Evolutionary conservation across 139 green algal species (phyloP), one percentile per base, ranked within the genome.

Genomic region (Astrephomene gubernaculifera): DNA sequence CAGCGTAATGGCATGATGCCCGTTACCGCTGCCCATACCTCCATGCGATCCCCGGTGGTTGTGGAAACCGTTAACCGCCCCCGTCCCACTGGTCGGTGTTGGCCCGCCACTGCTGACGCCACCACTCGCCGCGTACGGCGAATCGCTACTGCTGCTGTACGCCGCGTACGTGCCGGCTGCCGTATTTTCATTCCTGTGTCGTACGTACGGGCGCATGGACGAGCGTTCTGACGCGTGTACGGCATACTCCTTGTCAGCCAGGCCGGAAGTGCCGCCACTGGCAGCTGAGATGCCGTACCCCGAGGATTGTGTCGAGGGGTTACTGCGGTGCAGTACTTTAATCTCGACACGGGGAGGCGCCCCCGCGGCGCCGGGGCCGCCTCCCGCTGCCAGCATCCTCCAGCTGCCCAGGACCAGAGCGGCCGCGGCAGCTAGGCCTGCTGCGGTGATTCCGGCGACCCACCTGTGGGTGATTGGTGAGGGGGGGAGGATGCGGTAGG

Each of bases 381-480:
- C n/a, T n/a, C n/a, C n/a, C n/a, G 76, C 76, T 39, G 73, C 36
- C 38, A 90, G 82, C 45, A 79, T 79, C 5, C 71, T 43, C 87
- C 87, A 90, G 75, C 74, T 61, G 43, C 57, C 33, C 31, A 85
- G 78, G 57, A 90, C 73, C 57, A 90, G 45, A 35, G 49, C 12
- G 12, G 10, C 12, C 33, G 87, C 82, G 29, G 87, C 44, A 27
- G 57, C 22, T 43, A 88, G 75, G n/a, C 87, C 87, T 0, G 43
- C 24, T 14, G 43, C 43, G 3, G 79, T 85, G 8, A 85, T 43
- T 0, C 44, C 21, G 9, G 63, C 25, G 31, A 85, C 79, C 63
- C 64, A 85, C 44, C 79, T 85, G 74, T 4, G 49, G 49, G 49
- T n/a, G n/a, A n/a, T n/a, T n/a, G n/a, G n/a, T n/a, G n/a, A n/a